Evolutionary conservation across 441 rosid genomes (phyloP).

Genomic region (Mallotus repandus): DNA sequence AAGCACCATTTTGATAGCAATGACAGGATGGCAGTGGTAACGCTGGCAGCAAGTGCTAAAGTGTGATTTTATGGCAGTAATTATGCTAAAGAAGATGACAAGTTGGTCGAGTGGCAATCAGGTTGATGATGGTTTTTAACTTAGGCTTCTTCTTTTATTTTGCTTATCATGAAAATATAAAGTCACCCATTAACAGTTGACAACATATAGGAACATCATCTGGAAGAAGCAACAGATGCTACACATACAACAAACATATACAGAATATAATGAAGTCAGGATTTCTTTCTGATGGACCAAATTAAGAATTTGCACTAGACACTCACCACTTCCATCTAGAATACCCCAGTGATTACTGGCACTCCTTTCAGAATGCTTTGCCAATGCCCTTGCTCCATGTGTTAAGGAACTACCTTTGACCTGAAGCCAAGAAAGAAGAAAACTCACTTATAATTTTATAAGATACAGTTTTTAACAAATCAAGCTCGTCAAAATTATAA

Average conservation of each 20-base stretch:
- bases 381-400: conserved; percentile 76
- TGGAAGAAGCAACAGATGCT: neutral
- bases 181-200: neutral
- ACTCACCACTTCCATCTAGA: conserved; percentile 63
- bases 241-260: neutral
- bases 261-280: neutral
- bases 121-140: neutral
- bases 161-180: no score
- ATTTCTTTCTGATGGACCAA: neutral
- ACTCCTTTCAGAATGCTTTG: conserved; percentile 68
- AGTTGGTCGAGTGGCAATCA: neutral
- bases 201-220: neutral
- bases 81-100: conserved; percentile 1
- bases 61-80: neutral
- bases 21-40: neutral
- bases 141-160: no score
- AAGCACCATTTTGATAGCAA: neutral
- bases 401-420: conserved; percentile 62
- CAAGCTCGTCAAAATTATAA: neutral
- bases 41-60: neutral
- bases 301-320: neutral
- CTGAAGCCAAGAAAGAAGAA: conserved; percentile 36
- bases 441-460: neutral
- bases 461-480: neutral
- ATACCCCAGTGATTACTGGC: conserved; percentile 56